A percentile compares a stretch with the other conserved stretches of the same genome.
These are phyloP conservation scores for Fragilariopsis cylindrus DNA, from an alignment of 108 stramenopile species.

Conservation along the genomic window DNA sequence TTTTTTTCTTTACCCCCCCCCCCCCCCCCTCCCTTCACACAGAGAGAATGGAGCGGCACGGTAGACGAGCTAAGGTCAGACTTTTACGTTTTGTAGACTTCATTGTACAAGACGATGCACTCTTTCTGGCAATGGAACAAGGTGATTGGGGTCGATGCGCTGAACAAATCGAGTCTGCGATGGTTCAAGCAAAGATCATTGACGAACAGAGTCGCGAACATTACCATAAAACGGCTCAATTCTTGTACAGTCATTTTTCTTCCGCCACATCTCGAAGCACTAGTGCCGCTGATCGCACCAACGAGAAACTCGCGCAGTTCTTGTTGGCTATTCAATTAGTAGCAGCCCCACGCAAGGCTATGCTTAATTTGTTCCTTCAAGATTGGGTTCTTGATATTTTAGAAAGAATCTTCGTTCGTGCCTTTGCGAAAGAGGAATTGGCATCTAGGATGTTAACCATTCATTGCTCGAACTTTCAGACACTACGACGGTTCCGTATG, in stretches of 20 bases:
- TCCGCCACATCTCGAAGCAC: slow-evolving; percentile 35
- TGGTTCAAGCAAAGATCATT: slow-evolving; percentile 70
- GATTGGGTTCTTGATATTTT: slow-evolving; percentile 65
- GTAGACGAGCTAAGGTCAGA: slow-evolving; percentile 65
- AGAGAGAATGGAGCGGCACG: slow-evolving; percentile 73
- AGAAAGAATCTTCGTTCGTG: slow-evolving; percentile 69
- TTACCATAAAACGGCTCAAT: slow-evolving; percentile 59
- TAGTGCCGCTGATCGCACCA: slow-evolving; percentile 68
- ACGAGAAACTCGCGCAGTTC: slow-evolving; percentile 59
- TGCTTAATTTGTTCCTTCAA: slow-evolving; percentile 52
- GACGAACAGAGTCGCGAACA: slow-evolving; percentile 67
- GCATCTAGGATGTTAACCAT: slow-evolving; percentile 74
- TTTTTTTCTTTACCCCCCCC: no score
- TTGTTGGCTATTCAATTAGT: slow-evolving; percentile 59
- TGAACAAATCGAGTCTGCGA: slow-evolving; percentile 56
- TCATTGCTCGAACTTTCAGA: slow-evolving; percentile 59
- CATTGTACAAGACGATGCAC: slow-evolving; percentile 62
- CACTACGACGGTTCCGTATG: slow-evolving; percentile 70
- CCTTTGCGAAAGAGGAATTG: slow-evolving; percentile 58
- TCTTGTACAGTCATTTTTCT: slow-evolving; percentile 66
- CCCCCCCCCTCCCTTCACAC: background rate
- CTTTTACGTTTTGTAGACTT: slow-evolving; percentile 72
- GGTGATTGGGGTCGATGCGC: slow-evolving; percentile 72
- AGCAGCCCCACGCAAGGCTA: slow-evolving; percentile 68
- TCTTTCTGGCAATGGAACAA: slow-evolving; percentile 70